phyloP scores from a whole-genome alignment of 78 protist genomes.

The Dictyostelium discoideum region DNA sequence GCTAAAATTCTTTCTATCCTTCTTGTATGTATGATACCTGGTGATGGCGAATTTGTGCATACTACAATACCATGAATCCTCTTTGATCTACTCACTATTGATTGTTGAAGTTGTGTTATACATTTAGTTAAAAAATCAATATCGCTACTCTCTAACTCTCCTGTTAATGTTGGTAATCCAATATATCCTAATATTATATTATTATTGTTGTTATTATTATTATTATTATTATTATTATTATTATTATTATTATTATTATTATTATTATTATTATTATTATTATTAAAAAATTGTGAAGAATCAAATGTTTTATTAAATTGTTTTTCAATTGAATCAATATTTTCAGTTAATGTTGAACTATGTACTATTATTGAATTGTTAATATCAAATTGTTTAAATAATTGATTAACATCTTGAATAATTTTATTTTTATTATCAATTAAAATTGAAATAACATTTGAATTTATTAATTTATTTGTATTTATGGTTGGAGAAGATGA shows the following conservation, averaged over 20 bases:
- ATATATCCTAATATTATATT: slow-evolving; percentile 28
- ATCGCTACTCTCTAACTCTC: not conserved
- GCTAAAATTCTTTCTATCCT: slow-evolving; percentile 64
- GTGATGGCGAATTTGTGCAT: slow-evolving; percentile 70
- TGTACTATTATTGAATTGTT: not conserved
- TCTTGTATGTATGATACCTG: slow-evolving; percentile 41
- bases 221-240: not conserved
- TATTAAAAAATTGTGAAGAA: not conserved
- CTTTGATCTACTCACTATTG: not conserved
- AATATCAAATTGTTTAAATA: slow-evolving; percentile 38
- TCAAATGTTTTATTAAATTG: not conserved
- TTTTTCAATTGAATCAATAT: not conserved
- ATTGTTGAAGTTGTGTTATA: slow-evolving; percentile 10
- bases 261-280: not conserved
- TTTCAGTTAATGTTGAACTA: slow-evolving; percentile 1
- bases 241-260: not conserved
- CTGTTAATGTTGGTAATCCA: slow-evolving; percentile 59
- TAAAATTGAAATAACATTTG: slow-evolving; percentile 16
- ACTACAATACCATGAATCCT: slow-evolving; percentile 56
- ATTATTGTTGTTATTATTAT: not conserved
- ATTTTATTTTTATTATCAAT: slow-evolving; percentile 57
- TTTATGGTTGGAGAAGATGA: not conserved
- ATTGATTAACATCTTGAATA: slow-evolving; percentile 30
- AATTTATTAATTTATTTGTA: not conserved
- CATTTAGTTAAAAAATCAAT: slow-evolving; percentile 56